These are phyloP conservation scores for Neoboletus magnificus DNA, from an alignment of 768 basidiomycete genomes.

Conservation along the genomic window DNA sequence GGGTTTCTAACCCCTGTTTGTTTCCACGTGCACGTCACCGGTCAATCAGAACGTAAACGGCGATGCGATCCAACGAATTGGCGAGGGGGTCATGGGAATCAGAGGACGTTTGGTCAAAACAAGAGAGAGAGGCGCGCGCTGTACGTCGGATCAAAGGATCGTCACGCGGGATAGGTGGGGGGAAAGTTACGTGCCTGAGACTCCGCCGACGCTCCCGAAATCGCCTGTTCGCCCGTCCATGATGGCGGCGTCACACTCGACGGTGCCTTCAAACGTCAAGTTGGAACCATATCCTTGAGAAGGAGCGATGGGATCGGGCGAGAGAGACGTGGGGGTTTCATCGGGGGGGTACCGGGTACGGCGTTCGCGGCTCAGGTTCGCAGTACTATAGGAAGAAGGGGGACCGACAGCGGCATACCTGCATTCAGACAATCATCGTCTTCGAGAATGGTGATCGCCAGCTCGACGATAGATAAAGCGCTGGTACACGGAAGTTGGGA, in stretches of 20 bases:
- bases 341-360: neutral
- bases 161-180: neutral
- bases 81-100: neutral
- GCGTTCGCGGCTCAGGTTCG: neutral
- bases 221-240: constrained; percentile 48
- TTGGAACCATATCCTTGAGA: constrained; percentile 70
- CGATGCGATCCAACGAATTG: neutral
- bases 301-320: neutral
- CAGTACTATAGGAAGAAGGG: neutral
- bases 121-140: neutral
- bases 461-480: constrained; percentile 48
- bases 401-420: constrained; percentile 38
- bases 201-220: constrained; percentile 77
- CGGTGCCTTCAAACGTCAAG: constrained; percentile 65
- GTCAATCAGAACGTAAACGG: neutral
- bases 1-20: constrained; percentile 65
- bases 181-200: constrained; percentile 46
- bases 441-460: constrained; percentile 58
- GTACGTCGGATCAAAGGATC: constrained; percentile 1
- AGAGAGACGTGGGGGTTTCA: neutral
- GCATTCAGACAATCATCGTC: constrained; percentile 69
- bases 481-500: constrained; percentile 14
- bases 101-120: neutral
- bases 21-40: neutral
- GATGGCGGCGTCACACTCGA: constrained; percentile 81